These are phyloP conservation scores for Saposhnikovia divaricata DNA, from an alignment of 129 eudicot species.

Conservation along the genomic window DNA sequence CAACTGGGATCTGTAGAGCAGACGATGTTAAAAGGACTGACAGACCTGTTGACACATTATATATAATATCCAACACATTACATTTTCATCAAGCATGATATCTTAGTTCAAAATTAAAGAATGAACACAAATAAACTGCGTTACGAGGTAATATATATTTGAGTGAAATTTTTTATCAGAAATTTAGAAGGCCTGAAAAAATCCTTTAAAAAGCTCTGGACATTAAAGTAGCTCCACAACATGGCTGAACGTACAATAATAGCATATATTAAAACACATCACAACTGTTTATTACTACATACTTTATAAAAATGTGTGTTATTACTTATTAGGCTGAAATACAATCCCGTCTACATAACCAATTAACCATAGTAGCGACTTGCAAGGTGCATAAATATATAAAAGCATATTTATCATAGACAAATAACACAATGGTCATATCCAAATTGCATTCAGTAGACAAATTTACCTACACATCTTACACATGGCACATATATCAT, in stretches of 20 bases:
- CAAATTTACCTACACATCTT: too few species aligned
- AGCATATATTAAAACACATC: too few species aligned
- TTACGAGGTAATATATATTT: background rate
- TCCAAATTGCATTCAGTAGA: too few species aligned
- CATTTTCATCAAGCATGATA: background rate
- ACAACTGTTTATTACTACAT: background rate
- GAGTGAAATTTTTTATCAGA: background rate
- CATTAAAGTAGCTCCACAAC: background rate
- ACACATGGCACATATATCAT: background rate
- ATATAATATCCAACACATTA: background rate
- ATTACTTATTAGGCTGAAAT: background rate
- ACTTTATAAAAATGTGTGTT: background rate
- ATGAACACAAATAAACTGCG: background rate
- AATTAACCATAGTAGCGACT: background rate
- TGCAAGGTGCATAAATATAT: background rate
- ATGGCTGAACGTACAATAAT: background rate
- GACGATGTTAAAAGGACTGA: slow-evolving; percentile 1
- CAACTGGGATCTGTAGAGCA: slow-evolving; percentile 46
- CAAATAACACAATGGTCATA: too few species aligned
- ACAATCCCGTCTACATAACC: background rate
- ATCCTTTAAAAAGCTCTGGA: background rate
- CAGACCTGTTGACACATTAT: background rate
- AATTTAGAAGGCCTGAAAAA: background rate
- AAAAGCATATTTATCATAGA: background rate
- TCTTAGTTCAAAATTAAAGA: background rate